Percentiles rank a stretch among this genome's conserved stretches.
Conservation (phyloP, 441 rosid species). For the Omphalea diandra region DNA sequence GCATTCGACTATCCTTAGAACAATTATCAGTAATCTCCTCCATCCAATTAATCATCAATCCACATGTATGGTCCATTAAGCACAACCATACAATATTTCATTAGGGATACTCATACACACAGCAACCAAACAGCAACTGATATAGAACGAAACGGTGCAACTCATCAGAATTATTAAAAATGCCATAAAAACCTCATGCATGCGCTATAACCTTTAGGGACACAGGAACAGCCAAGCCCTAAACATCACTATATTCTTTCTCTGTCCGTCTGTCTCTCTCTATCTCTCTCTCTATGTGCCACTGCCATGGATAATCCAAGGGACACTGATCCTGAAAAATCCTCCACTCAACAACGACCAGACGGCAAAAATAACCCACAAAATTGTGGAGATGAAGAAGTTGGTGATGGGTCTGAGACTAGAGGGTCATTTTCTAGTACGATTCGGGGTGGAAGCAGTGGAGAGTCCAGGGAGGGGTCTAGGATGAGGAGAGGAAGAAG, state of each 20-base stretch:
- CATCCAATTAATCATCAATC: not conserved
- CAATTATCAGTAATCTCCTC: not conserved
- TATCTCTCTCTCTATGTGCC: not conserved
- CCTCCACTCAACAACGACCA: not conserved
- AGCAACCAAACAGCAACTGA: not conserved
- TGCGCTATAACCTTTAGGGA: not conserved
- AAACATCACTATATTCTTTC: not conserved
- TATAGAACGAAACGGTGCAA: not conserved
- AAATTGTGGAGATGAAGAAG: not conserved
- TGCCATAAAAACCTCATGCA: not conserved
- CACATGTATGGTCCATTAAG: not conserved
- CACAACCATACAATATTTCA: not conserved
- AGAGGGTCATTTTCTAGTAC: not conserved
- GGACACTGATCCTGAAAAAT: not conserved
- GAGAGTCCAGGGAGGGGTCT: not conserved
- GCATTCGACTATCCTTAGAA: not conserved
- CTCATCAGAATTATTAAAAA: not conserved
- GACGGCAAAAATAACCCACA: not conserved
- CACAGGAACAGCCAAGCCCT: not conserved
- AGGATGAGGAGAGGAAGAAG: not conserved
- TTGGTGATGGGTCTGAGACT: not conserved
- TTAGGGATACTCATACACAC: not conserved
- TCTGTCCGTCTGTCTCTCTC: not conserved
- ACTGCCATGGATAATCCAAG: not conserved
- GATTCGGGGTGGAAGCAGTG: not conserved